Conservation (phyloP, 2,329 filamentous ascomycete genomes). For the Neocucurbitaria cava region DNA sequence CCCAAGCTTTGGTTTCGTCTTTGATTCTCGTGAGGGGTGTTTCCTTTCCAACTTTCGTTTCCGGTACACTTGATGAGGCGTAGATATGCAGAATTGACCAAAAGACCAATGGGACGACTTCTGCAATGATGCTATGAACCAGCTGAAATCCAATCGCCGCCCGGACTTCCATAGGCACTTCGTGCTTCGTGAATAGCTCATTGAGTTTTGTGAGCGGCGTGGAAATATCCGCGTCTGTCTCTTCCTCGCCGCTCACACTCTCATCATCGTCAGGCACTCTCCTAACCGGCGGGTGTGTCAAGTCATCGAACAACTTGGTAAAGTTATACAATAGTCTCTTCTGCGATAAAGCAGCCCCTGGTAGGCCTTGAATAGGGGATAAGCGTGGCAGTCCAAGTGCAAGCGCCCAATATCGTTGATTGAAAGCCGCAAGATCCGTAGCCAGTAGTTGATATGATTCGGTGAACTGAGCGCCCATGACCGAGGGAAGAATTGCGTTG, state of each 20-base stretch:
- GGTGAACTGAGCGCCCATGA: constrained; percentile 60
- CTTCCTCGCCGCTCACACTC: constrained; percentile 42
- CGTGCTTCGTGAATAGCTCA: constrained; percentile 36
- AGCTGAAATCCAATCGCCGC: constrained; percentile 40
- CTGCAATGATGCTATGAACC: constrained; percentile 36
- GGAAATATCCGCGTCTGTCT: constrained; percentile 42
- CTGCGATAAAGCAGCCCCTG: constrained; percentile 42
- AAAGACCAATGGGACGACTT: constrained; percentile 41
- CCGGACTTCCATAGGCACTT: constrained; percentile 34
- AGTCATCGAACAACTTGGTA: constrained; percentile 31
- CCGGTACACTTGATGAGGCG: constrained; percentile 16
- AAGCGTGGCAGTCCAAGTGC: constrained; percentile 63
- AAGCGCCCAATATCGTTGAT: constrained; percentile 61
- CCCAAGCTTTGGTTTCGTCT: constrained; percentile 39
- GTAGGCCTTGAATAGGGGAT: constrained; percentile 59
- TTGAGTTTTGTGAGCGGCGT: constrained; percentile 43
- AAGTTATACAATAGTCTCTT: constrained; percentile 40
- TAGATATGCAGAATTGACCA: constrained; percentile 45
- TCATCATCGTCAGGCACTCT: constrained; percentile 40
- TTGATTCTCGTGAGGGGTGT: constrained; percentile 34
- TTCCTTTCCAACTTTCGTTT: constrained; percentile 4
- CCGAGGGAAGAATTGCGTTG: constrained; percentile 55
- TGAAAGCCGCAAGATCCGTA: constrained; percentile 63
- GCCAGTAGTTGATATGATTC: constrained; percentile 54
- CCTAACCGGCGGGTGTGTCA: constrained; percentile 37